Evolutionary conservation across 352 stramenopile species (phyloP).

Genomic region (Globisporangium paddicum): DNA sequence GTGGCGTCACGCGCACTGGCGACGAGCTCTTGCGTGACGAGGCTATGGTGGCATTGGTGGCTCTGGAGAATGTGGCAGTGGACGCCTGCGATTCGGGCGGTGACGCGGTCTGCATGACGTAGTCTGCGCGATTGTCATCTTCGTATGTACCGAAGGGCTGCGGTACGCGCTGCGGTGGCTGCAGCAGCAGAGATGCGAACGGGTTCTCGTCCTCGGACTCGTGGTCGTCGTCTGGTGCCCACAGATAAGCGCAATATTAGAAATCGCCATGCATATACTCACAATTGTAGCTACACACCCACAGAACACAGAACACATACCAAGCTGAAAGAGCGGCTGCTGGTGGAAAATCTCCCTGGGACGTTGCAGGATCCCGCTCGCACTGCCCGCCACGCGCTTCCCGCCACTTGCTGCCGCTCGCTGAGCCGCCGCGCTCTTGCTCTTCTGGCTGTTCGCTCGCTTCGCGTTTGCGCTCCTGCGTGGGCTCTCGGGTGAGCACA

Average conservation of each 20-base stretch:
- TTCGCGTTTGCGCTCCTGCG: neutral
- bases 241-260: neutral
- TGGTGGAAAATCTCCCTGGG: conserved; percentile 43
- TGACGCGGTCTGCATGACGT: neutral
- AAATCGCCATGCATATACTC: neutral
- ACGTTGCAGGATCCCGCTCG: conserved; percentile 15
- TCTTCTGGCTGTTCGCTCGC: neutral
- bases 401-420: neutral
- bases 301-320: conserved; percentile 13
- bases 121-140: neutral
- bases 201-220: conserved; percentile 42
- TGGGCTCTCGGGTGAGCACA: conserved; percentile 11
- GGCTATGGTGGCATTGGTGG: neutral
- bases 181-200: conserved; percentile 49
- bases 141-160: neutral
- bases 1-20: neutral
- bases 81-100: neutral
- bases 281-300: neutral
- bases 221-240: conserved; percentile 20
- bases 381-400: neutral
- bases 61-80: neutral
- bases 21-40: neutral
- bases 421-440: neutral
- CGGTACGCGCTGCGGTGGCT: conserved; percentile 13
- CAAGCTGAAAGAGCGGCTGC: conserved; percentile 31